Conservation (phyloP, 495 filamentous ascomycete species). For the Xylaria venustula region DNA sequence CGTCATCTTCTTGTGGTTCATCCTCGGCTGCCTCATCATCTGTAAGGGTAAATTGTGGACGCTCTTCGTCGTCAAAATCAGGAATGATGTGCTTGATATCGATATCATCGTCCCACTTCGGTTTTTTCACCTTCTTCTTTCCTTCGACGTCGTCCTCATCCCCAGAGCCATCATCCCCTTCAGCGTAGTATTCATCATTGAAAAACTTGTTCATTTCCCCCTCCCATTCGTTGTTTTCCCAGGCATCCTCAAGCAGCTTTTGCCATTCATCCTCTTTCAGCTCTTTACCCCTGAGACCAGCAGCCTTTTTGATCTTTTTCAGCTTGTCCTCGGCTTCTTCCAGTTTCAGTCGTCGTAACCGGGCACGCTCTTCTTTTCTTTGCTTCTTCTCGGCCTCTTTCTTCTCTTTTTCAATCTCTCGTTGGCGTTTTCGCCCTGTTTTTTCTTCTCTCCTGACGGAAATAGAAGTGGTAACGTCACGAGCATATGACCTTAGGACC, state of each 20-base stretch:
- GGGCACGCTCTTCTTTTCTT: conserved; percentile 76
- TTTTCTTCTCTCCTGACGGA: conserved; percentile 82
- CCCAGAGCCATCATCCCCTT: conserved; percentile 50
- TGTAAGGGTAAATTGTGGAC: conserved; percentile 54
- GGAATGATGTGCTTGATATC: conserved; percentile 90
- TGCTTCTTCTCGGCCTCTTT: conserved; percentile 76
- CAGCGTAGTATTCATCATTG: conserved; percentile 84
- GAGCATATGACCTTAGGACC: conserved; percentile 77
- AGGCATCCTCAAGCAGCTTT: conserved; percentile 78
- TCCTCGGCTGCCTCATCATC: conserved; percentile 38
- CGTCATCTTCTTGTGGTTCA: conserved; percentile 40
- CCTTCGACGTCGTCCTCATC: conserved; percentile 34
- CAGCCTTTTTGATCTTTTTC: conserved; percentile 78
- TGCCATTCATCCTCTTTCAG: conserved; percentile 77
- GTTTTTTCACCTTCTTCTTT: conserved; percentile 73
- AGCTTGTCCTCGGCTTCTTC: conserved; percentile 85
- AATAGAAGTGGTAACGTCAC: conserved; percentile 74
- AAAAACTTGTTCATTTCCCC: conserved; percentile 83
- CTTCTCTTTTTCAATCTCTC: conserved; percentile 72
- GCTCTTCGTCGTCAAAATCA: conserved; percentile 67
- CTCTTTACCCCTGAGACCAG: conserved; percentile 67
- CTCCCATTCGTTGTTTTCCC: conserved; percentile 85
- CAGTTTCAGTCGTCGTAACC: conserved; percentile 80
- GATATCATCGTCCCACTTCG: conserved; percentile 94
- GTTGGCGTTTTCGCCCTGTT: conserved; percentile 68